A percentile compares a stretch with the other conserved stretches of the same genome.
phyloP scores from a whole-genome alignment of 192 early-diverging fungal species.

The Polychytrium aggregatum region DNA sequence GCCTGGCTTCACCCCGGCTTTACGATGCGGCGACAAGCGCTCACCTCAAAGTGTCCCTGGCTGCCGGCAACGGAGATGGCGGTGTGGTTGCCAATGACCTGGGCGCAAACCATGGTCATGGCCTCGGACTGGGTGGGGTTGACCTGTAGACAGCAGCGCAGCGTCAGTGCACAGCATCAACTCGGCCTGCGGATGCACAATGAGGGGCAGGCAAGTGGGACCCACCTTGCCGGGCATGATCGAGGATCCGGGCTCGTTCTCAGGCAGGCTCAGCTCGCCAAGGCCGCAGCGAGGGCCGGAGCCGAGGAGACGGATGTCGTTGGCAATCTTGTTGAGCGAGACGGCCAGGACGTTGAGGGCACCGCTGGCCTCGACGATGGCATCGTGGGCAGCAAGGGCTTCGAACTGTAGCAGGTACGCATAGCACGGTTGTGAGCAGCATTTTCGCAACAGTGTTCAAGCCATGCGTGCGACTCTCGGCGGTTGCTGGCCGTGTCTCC shows the following conservation, averaged over 20 bases:
- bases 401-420: too few relatives aligned
- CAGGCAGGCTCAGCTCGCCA: conserved; percentile 88
- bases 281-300: conserved; percentile 96
- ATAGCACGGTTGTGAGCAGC: too few relatives aligned
- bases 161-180: background rate
- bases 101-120: conserved; percentile 97
- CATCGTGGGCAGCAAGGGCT: conserved; percentile 95
- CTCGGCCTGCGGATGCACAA: background rate
- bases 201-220: too few relatives aligned
- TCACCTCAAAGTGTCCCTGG: conserved; percentile 92
- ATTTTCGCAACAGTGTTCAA: too few relatives aligned
- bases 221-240: conserved; percentile 93
- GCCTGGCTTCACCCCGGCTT: too few relatives aligned
- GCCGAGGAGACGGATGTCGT: conserved; percentile 88
- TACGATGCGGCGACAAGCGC: background rate
- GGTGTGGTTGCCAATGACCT: conserved; percentile 97
- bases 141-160: conserved; percentile 29
- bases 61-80: conserved; percentile 82
- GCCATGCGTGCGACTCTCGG: too few relatives aligned
- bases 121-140: conserved; percentile 99
- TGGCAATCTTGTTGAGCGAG: conserved; percentile 98
- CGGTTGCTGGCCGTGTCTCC: too few relatives aligned
- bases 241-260: conserved; percentile 97
- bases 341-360: conserved; percentile 88
- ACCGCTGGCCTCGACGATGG: conserved; percentile 90